phyloP scores from a whole-genome alignment of 768 basidiomycete genomes.

The Tulasnella sp. region DNA sequence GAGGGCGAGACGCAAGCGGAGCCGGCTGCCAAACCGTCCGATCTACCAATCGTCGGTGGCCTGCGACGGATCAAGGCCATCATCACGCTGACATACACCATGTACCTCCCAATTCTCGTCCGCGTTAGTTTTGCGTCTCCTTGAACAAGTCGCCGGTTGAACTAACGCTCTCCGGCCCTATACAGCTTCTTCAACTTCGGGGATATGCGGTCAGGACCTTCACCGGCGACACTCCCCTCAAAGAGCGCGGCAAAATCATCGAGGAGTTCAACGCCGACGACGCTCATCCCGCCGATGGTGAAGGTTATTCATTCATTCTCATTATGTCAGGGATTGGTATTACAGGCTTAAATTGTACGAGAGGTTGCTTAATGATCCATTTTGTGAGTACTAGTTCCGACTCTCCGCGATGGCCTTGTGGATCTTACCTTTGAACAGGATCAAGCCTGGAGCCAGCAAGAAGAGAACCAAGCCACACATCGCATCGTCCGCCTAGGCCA shows the following conservation, averaged over 20 bases:
- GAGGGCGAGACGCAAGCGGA: too few relatives aligned
- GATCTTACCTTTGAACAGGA: neutral
- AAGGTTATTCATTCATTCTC: neutral
- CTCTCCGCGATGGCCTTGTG: neutral
- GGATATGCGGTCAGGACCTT: neutral
- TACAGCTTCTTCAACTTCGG: neutral
- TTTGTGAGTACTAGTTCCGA: neutral
- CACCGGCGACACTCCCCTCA: neutral
- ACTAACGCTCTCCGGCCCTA: neutral
- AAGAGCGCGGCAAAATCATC: neutral
- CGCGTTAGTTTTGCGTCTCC: neutral
- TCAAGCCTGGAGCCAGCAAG: constrained; percentile 5
- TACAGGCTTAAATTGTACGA: neutral
- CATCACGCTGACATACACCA: neutral
- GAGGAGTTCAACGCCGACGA: neutral
- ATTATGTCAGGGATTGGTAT: constrained; percentile 3
- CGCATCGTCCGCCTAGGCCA: neutral
- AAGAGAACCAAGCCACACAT: neutral
- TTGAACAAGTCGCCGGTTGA: neutral
- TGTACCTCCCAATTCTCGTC: neutral
- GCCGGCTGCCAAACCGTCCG: neutral
- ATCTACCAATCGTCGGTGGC: neutral
- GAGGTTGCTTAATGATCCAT: neutral
- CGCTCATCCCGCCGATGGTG: constrained; percentile 8
- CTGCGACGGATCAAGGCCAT: neutral